phyloP scores from a whole-genome alignment of 2,329 filamentous ascomycete genomes.

The Kalmusia sp. region DNA sequence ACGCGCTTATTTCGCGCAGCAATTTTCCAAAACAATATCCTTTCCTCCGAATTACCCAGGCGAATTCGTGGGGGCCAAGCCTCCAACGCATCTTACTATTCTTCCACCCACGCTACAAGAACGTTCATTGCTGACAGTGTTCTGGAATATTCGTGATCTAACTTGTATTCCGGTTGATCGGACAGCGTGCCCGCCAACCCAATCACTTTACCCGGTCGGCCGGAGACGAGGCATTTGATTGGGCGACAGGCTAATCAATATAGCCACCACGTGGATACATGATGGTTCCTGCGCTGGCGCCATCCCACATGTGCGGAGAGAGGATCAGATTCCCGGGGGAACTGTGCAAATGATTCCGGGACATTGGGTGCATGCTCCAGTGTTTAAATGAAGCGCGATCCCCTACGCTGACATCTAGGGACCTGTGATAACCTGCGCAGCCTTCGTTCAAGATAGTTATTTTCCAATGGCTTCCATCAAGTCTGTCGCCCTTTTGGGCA shows the following conservation, averaged over 20 bases:
- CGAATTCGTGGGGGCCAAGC: not conserved
- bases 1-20: not conserved
- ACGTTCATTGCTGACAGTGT: not conserved
- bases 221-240: slow-evolving; percentile 5
- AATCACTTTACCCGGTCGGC: slow-evolving; percentile 5
- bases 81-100: not conserved
- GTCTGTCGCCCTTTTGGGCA: slow-evolving; percentile 8
- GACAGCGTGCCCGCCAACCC: not conserved
- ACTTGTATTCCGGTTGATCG: slow-evolving; percentile 3
- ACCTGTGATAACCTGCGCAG: slow-evolving; percentile 1
- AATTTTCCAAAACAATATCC: not conserved
- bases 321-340: not conserved
- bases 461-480: slow-evolving; percentile 12
- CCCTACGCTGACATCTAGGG: not conserved
- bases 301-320: slow-evolving; percentile 6
- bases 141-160: slow-evolving; percentile 1
- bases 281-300: slow-evolving; percentile 4
- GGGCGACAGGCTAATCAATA: slow-evolving; percentile 2
- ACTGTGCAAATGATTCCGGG: not conserved
- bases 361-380: not conserved
- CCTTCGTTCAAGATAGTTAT: not conserved
- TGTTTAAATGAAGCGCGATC: slow-evolving; percentile 4
- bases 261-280: slow-evolving; percentile 3
- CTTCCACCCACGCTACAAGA: not conserved
- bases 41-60: not conserved